These are phyloP conservation scores for Rubia tinctorum DNA, from an alignment of 305 asterid species.

Conservation along the genomic window DNA sequence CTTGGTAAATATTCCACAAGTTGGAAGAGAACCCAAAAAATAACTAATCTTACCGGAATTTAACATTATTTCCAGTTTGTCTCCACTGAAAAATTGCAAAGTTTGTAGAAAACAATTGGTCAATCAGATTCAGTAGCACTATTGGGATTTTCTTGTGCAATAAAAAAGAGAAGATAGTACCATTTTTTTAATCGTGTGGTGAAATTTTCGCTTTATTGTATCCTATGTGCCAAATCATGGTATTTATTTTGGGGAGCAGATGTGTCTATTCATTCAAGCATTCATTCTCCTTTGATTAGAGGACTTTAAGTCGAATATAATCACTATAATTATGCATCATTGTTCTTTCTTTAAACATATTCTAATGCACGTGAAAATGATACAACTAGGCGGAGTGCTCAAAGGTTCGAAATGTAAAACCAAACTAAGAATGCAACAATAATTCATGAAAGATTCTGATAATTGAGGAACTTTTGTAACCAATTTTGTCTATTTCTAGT, in stretches of 20 bases:
- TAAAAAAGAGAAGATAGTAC: background rate
- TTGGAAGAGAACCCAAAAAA: slow-evolving; percentile 10
- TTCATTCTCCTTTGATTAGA: slow-evolving; percentile 1
- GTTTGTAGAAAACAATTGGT: slow-evolving; percentile 14
- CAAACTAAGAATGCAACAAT: slow-evolving; percentile 15
- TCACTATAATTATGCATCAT: background rate
- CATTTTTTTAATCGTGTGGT: slow-evolving; percentile 3
- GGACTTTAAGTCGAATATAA: background rate
- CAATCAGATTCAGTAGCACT: slow-evolving; percentile 16
- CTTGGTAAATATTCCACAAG: slow-evolving; percentile 19
- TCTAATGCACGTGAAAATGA: slow-evolving; percentile 9
- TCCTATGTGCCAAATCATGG: slow-evolving; percentile 21
- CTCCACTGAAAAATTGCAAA: slow-evolving; percentile 5
- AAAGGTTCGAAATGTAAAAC: slow-evolving; percentile 1
- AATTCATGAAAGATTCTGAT: slow-evolving; percentile 7
- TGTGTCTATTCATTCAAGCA: slow-evolving; percentile 6
- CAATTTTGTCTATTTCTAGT: background rate
- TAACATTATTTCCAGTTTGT: slow-evolving; percentile 10
- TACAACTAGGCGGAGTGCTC: slow-evolving; percentile 5
- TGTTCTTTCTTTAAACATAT: background rate
- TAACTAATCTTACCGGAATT: slow-evolving; percentile 4
- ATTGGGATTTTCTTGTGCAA: slow-evolving; percentile 7
- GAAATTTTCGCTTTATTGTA: background rate
- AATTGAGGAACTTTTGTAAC: slow-evolving; percentile 4
- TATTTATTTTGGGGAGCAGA: slow-evolving; percentile 19